phyloP scores from a whole-genome alignment of 495 filamentous ascomycete species.

The Tuber brumale region DNA sequence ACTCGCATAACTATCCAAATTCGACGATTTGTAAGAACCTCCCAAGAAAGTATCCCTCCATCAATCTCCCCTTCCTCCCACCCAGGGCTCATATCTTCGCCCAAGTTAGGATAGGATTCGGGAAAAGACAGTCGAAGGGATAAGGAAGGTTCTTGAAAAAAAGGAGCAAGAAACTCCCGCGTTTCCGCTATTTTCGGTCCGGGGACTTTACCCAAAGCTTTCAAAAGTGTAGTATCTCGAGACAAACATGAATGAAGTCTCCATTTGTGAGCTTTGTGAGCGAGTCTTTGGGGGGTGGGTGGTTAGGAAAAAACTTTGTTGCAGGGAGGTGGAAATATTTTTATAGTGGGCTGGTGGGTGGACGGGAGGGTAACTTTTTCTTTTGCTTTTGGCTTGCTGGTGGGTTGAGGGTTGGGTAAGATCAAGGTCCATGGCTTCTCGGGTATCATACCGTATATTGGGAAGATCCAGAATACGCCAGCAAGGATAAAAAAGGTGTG shows the following conservation, averaged over 20 bases:
- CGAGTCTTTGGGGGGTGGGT: slow-evolving; percentile 87
- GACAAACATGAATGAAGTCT: slow-evolving; percentile 49
- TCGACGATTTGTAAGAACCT: slow-evolving; percentile 69
- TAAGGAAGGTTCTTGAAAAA: slow-evolving; percentile 59
- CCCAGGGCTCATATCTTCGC: slow-evolving; percentile 77
- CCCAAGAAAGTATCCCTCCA: slow-evolving; percentile 40
- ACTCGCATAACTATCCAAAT: slow-evolving; percentile 99
- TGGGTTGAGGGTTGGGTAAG: neutral
- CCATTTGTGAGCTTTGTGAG: slow-evolving; percentile 98
- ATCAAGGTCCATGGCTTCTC: neutral
- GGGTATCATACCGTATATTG: too few relatives aligned
- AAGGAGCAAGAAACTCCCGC: slow-evolving; percentile 98
- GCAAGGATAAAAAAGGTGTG: too few relatives aligned
- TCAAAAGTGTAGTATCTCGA: slow-evolving; percentile 45
- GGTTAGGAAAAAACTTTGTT: slow-evolving; percentile 42
- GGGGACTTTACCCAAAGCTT: slow-evolving; percentile 99
- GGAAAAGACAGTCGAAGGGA: slow-evolving; percentile 47
- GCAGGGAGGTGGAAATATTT: slow-evolving; percentile 32
- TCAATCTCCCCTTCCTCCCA: slow-evolving; percentile 39
- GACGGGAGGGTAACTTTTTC: slow-evolving; percentile 22
- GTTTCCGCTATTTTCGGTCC: slow-evolving; percentile 89
- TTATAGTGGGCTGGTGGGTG: neutral
- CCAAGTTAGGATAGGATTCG: slow-evolving; percentile 33
- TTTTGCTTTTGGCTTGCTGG: slow-evolving; percentile 16
- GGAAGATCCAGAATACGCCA: too few relatives aligned